phyloP scores from a whole-genome alignment of 1,139 yeast species.

The Pichia sp. region DNA sequence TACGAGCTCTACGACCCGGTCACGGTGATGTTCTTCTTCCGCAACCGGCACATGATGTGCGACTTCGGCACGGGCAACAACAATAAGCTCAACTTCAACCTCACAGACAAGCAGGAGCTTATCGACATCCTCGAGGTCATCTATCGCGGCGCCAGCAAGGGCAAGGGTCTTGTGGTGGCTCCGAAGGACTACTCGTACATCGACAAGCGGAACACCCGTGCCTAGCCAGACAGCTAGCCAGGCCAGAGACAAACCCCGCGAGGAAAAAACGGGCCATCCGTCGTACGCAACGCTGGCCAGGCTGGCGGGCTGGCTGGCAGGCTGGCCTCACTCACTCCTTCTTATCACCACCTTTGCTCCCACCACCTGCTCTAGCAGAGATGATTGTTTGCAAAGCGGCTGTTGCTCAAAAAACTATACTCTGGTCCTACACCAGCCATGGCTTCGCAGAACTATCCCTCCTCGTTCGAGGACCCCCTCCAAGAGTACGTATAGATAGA shows the following conservation, averaged over 20 bases:
- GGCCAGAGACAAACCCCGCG: neutral
- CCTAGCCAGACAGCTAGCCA: neutral
- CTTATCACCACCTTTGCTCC: too few relatives aligned
- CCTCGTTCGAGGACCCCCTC: slow-evolving; percentile 32
- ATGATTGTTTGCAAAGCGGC: neutral
- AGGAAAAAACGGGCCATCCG: neutral
- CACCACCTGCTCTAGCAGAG: too few relatives aligned
- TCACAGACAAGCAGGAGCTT: slow-evolving; percentile 81
- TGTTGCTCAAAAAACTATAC: neutral
- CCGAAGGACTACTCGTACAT: slow-evolving; percentile 56
- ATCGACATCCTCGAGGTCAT: slow-evolving; percentile 88
- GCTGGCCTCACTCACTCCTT: too few relatives aligned
- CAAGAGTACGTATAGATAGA: slow-evolving; percentile 30
- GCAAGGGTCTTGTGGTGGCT: slow-evolving; percentile 85
- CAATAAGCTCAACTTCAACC: slow-evolving; percentile 79
- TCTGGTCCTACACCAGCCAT: slow-evolving; percentile 12
- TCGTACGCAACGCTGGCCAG: neutral
- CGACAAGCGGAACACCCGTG: slow-evolving; percentile 15
- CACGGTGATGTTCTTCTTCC: slow-evolving; percentile 87
- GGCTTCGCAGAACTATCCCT: slow-evolving; percentile 33
- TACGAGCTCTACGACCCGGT: slow-evolving; percentile 89
- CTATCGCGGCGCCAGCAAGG: slow-evolving; percentile 87
- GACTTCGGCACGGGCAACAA: slow-evolving; percentile 98
- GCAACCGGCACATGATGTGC: slow-evolving; percentile 96
- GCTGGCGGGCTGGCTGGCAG: too few relatives aligned